phyloP scores from a whole-genome alignment of 2,329 filamentous ascomycete species.

The Apiospora rasikravindrae region DNA sequence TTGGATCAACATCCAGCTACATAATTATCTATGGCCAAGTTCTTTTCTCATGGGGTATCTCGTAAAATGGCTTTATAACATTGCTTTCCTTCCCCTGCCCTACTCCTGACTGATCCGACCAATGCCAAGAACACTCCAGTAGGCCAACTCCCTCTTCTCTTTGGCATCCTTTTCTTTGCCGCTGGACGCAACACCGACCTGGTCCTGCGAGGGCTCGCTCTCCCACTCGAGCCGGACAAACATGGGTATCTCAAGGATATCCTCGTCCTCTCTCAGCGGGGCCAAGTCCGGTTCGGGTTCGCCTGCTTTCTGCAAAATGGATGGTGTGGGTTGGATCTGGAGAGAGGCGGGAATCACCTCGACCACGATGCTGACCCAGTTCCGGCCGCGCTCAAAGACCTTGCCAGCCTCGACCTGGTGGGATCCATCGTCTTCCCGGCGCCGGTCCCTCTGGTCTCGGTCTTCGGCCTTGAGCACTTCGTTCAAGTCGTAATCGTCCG shows the following conservation, averaged over 20 bases:
- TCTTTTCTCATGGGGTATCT: conserved; percentile 3
- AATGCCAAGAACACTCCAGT: conserved; percentile 92
- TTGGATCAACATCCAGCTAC: conserved; percentile 1
- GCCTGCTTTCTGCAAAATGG: conserved; percentile 34
- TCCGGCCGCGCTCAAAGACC: conserved; percentile 92
- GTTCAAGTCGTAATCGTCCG: conserved; percentile 82
- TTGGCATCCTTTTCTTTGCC: conserved; percentile 64
- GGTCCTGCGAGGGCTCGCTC: conserved; percentile 65
- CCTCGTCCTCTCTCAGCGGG: conserved; percentile 63
- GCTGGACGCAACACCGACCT: conserved; percentile 64
- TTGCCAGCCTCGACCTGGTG: conserved; percentile 85
- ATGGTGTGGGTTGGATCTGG: conserved; percentile 43
- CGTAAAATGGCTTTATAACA: conserved; percentile 2
- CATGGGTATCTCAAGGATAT: conserved; percentile 85
- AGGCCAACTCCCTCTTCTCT: conserved; percentile 87
- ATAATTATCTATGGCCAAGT: neutral
- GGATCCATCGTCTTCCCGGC: conserved; percentile 43
- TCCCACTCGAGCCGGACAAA: conserved; percentile 95
- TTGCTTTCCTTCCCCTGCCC: conserved; percentile 26
- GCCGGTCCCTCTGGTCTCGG: conserved; percentile 43
- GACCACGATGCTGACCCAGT: conserved; percentile 93
- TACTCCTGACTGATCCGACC: conserved; percentile 72
- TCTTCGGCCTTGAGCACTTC: conserved; percentile 74
- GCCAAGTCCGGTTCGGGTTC: conserved; percentile 46
- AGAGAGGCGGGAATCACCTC: conserved; percentile 78